These are phyloP conservation scores for Anthostomella pinea DNA, from an alignment of 2,329 filamentous ascomycete genomes.

Conservation along the genomic window DNA sequence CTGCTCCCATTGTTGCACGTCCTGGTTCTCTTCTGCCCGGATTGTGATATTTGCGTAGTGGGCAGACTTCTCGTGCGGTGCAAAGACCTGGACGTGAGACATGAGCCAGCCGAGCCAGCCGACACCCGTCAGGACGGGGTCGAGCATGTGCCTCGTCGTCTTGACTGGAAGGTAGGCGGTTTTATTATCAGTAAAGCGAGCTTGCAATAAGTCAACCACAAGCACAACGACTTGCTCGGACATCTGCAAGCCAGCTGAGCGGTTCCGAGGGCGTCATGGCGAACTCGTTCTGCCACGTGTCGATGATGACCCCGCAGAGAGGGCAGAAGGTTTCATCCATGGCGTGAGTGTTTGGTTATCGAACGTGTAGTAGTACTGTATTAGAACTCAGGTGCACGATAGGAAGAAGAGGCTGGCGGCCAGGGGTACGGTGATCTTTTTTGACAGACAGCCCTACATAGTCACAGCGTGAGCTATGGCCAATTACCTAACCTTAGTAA, in stretches of 20 bases:
- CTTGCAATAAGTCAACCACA: too few relatives aligned
- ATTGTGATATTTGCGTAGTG: too few relatives aligned
- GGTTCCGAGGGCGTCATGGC: constrained; percentile 4
- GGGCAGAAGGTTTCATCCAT: constrained; percentile 17
- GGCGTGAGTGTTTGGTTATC: too few relatives aligned
- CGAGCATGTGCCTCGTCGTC: constrained; percentile 1
- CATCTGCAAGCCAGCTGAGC: constrained; percentile 15
- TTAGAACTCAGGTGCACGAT: too few relatives aligned
- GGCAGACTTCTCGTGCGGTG: constrained; percentile 2
- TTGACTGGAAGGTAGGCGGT: constrained; percentile 4
- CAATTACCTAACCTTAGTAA: too few relatives aligned
- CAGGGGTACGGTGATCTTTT: too few relatives aligned
- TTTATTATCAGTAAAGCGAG: too few relatives aligned
- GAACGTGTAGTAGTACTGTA: too few relatives aligned
- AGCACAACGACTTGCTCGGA: constrained; percentile 22
- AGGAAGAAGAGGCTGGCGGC: too few relatives aligned
- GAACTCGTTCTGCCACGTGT: constrained; percentile 11
- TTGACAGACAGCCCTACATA: too few relatives aligned
- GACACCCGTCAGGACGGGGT: constrained; percentile 17
- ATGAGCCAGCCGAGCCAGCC: constrained; percentile 19
- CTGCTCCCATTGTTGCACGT: constrained; percentile 6
- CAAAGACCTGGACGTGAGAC: constrained; percentile 9
- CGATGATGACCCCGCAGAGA: constrained; percentile 17
- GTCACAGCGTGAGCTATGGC: too few relatives aligned
- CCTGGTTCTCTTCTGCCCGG: too few relatives aligned